These are phyloP conservation scores for Exophiala viscosa DNA, from an alignment of 2,329 filamentous ascomycete species.

Conservation along the genomic window DNA sequence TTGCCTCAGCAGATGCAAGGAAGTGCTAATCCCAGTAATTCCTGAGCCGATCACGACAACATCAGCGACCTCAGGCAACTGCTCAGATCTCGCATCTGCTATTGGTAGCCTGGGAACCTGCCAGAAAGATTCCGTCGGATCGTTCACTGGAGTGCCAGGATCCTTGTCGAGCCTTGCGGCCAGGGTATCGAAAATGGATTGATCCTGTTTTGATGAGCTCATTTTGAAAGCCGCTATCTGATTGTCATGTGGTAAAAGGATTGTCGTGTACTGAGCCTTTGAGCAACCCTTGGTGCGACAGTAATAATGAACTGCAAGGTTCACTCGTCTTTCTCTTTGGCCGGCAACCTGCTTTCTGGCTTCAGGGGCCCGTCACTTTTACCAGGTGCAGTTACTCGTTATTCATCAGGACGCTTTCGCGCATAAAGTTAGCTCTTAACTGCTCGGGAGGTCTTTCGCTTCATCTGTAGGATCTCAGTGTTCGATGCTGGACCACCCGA, in stretches of 20 bases:
- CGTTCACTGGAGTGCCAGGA: constrained; percentile 35
- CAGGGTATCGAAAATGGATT: constrained; percentile 8
- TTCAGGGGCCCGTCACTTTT: too few relatives aligned
- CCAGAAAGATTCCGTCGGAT: constrained; percentile 39
- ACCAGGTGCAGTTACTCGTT: too few relatives aligned
- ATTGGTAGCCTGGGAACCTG: constrained; percentile 30
- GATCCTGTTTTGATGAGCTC: not conserved
- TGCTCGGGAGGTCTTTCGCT: too few relatives aligned
- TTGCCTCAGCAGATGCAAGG: constrained; percentile 32
- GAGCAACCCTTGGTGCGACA: too few relatives aligned
- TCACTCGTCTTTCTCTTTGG: too few relatives aligned
- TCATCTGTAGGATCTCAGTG: too few relatives aligned
- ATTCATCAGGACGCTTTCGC: too few relatives aligned
- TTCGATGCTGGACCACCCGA: too few relatives aligned
- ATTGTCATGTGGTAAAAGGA: not conserved
- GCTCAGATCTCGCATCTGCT: constrained; percentile 18
- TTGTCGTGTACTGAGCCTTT: not conserved
- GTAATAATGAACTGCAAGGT: too few relatives aligned
- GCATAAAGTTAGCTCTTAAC: too few relatives aligned
- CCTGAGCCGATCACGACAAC: constrained; percentile 37
- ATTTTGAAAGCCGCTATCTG: not conserved
- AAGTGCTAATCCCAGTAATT: constrained; percentile 35
- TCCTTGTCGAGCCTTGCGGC: constrained; percentile 27
- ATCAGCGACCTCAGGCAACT: constrained; percentile 30
- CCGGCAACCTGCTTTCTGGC: too few relatives aligned